phyloP scores from a whole-genome alignment of 495 filamentous ascomycete genomes.

The Annulohypoxylon stygium region DNA sequence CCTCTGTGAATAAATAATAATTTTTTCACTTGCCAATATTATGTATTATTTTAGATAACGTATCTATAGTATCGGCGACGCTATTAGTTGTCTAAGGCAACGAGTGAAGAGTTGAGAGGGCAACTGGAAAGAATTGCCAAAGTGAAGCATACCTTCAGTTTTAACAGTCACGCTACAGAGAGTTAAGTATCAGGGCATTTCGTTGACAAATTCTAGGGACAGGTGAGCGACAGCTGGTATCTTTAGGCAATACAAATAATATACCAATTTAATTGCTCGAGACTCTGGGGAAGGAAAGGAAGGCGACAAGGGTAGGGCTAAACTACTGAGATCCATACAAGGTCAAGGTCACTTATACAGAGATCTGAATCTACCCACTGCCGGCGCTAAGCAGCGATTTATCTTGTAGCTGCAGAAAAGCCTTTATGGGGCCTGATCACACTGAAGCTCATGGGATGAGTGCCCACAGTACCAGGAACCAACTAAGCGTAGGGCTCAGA shows the following conservation, averaged over 20 bases:
- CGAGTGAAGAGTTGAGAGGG: background rate
- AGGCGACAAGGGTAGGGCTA: background rate
- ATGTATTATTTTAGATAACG: background rate
- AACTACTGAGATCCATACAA: background rate
- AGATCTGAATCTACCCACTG: background rate
- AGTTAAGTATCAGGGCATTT: background rate
- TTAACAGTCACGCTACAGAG: background rate
- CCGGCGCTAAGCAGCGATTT: background rate
- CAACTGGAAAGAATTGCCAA: background rate
- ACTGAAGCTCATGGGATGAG: background rate
- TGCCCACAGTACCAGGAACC: background rate
- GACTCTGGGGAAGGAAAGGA: background rate
- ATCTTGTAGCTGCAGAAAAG: background rate
- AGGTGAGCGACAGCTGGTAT: background rate
- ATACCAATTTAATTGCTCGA: background rate
- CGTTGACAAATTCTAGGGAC: background rate
- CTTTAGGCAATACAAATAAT: too few relatives aligned
- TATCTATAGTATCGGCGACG: background rate
- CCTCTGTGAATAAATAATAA: background rate
- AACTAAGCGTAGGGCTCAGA: background rate
- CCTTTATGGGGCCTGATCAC: too few relatives aligned
- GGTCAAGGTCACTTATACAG: constrained; percentile 2
- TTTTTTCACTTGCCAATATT: background rate
- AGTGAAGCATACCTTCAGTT: background rate
- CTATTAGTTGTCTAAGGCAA: background rate